Percentiles rank a stretch among this genome's conserved stretches.
These are phyloP conservation scores for Zea mays DNA, from an alignment of 176 grass and related monocot genomes.

Conservation along the genomic window DNA sequence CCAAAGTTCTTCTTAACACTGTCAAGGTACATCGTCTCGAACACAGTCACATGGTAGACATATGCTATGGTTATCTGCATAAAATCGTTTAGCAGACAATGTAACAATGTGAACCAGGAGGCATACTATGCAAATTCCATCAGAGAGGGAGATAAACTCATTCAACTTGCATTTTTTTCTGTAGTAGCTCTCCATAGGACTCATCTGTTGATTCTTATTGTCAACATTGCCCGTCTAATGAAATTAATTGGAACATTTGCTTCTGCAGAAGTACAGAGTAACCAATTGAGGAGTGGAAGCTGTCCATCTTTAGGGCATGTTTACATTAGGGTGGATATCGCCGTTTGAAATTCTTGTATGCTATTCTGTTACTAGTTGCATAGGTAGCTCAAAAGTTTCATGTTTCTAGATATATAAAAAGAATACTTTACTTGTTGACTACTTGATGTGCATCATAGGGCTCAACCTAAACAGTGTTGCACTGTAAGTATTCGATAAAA, in stretches of 20 bases:
- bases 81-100: not conserved
- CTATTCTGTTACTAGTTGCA: not conserved
- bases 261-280: constrained; percentile 65
- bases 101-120: not conserved
- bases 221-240: not conserved
- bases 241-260: constrained; percentile 16
- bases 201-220: not conserved
- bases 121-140: not conserved
- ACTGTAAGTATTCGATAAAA: no score
- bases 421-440: no score
- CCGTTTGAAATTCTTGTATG: not conserved
- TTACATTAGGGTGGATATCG: not conserved
- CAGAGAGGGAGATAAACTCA: not conserved
- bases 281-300: constrained; percentile 28
- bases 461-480: no score
- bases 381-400: not conserved
- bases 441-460: no score
- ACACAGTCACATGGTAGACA: not conserved
- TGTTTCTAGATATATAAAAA: not conserved
- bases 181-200: not conserved
- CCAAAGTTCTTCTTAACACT: constrained; percentile 73
- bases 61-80: not conserved
- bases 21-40: constrained; percentile 61
- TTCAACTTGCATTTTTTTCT: constrained; percentile 16
- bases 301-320: no score